Evolutionary conservation across 2,329 filamentous ascomycete genomes (phyloP).

Genomic region (Botrytis paeoniae): DNA sequence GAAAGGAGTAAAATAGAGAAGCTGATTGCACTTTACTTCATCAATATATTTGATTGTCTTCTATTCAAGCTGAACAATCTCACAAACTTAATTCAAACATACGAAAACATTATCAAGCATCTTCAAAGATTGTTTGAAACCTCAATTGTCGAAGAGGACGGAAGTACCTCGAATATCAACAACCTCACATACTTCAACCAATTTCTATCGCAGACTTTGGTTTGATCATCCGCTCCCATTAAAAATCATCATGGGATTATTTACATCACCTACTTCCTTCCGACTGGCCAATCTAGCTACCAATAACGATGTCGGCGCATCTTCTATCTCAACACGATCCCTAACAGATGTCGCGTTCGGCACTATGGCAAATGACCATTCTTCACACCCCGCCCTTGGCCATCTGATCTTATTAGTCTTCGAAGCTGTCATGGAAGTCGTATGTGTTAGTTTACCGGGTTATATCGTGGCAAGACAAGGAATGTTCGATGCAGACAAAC

Average conservation of each 20-base stretch:
- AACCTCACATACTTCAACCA: background rate
- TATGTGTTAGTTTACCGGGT: conserved; percentile 90
- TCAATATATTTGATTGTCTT: background rate
- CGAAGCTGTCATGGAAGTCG: conserved; percentile 90
- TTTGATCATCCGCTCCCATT: background rate
- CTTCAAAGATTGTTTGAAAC: background rate
- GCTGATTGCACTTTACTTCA: background rate
- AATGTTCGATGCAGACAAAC: conserved; percentile 91
- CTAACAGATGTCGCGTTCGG: conserved; percentile 31
- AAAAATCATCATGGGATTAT: conserved; percentile 41
- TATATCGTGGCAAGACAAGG: conserved; percentile 88
- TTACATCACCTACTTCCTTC: conserved; percentile 48
- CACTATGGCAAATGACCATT: conserved; percentile 30
- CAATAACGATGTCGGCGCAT: conserved; percentile 29
- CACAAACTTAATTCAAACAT: background rate
- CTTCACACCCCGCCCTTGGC: conserved; percentile 46
- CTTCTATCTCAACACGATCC: conserved; percentile 26
- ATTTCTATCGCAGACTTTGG: background rate
- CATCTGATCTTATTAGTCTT: conserved; percentile 59
- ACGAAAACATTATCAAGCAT: background rate
- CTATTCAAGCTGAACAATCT: background rate
- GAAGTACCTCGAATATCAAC: conserved; percentile 8
- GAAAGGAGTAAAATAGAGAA: background rate
- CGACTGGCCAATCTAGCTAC: conserved; percentile 40
- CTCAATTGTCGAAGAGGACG: conserved; percentile 7